Evolutionary conservation across 2,329 filamentous ascomycete genomes (phyloP), one percentile per base, ranked within the genome.

Genomic region (Ceratocystis huliohia): DNA sequence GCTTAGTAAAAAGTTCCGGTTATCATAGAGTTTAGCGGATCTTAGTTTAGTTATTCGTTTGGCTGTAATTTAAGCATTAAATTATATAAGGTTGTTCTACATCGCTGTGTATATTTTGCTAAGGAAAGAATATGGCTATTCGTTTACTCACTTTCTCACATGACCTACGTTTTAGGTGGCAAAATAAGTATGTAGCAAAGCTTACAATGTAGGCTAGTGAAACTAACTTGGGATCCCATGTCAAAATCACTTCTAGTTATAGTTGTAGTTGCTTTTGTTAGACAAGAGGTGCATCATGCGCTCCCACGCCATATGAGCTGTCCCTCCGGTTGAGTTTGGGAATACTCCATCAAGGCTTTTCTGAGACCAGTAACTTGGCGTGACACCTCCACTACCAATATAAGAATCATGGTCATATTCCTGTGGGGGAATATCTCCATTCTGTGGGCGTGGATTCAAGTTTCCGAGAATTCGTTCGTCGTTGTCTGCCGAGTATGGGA

Each of bases 1-100:
- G 15, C 67, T 46, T 28, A 57, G 69, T 66, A 72, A n/a, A 63
- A 7, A 30, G 10, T 33, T 46, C 22, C n/a, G 33, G 63, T 28
- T 65, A 65, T 25, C 25, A 41, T 3, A 15, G 22, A 41, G 22
- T 63, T 44, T 46, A 63, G 44, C 44, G 37, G 41, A 46, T 46
- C 15, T 41, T 63, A 20, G 17, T 63, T 63, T 63, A 17, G 25
- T 63, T 63, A 20, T 63, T 63, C 37, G 5, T 63, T 63, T 63
- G 20, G 37, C 17, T 44, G 41, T 22, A 45, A 20, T 44, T 46
- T 63, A 33, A 20, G 5, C 17, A 53, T 20, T 13, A 37, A 17
- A 13, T 13, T 44, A 15, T 20, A 50, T 50, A 20, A 25, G 30
- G 3, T 53, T 20, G 20, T 15, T 22, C 30, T 33, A 25, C 53